These are phyloP conservation scores for Noccaea bulbosa DNA, from an alignment of 345 rosid species.

Conservation along the genomic window DNA sequence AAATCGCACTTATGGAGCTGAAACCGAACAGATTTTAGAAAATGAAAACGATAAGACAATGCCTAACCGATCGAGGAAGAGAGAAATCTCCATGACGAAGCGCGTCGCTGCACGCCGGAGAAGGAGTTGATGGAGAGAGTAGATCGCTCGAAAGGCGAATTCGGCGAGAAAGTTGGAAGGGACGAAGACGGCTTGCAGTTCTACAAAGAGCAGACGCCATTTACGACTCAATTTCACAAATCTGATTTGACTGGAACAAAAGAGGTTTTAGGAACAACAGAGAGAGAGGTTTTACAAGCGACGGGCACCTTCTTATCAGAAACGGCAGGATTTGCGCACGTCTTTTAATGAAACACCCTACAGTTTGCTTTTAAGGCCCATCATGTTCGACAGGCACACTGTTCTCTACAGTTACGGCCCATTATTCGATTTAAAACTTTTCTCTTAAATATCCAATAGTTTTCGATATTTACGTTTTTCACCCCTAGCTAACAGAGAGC, in stretches of 20 bases:
- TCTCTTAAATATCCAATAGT: neutral
- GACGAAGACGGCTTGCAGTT: constrained; percentile 48
- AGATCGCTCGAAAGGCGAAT: constrained; percentile 31
- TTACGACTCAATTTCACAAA: constrained; percentile 32
- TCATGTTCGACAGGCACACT: neutral
- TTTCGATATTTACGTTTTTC: constrained; percentile 7
- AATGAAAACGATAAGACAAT: constrained; percentile 1
- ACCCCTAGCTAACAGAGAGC: neutral
- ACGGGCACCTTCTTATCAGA: neutral
- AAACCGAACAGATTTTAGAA: neutral
- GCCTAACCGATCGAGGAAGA: constrained; percentile 51
- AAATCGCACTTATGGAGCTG: neutral
- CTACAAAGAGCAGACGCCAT: constrained; percentile 64
- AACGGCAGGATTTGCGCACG: constrained; percentile 17
- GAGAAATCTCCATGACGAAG: constrained; percentile 38
- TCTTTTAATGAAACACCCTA: constrained; percentile 14
- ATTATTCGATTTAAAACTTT: neutral
- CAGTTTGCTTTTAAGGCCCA: neutral
- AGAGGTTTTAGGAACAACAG: constrained; percentile 25
- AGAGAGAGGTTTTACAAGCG: neutral
- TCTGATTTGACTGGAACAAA: neutral
- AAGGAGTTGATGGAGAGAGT: constrained; percentile 24
- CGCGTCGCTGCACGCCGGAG: constrained; percentile 36
- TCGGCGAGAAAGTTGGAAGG: constrained; percentile 31
- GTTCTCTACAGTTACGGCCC: neutral